These are phyloP conservation scores for Clonostachys chloroleuca DNA, from an alignment of 2,329 filamentous ascomycete genomes.

Conservation along the genomic window DNA sequence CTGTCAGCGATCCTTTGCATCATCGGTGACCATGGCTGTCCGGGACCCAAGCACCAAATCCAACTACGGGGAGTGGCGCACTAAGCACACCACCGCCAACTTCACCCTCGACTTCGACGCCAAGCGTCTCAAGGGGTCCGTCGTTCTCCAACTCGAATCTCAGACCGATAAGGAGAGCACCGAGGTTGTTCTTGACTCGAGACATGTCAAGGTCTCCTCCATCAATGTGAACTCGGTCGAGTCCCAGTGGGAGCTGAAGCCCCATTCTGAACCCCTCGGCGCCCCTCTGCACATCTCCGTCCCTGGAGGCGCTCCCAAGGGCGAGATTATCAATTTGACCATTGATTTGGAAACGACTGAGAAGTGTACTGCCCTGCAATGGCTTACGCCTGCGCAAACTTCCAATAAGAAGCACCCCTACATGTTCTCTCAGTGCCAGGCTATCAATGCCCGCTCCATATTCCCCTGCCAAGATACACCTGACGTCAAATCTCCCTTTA, in stretches of 20 bases:
- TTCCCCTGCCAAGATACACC: constrained; percentile 98
- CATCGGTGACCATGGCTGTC: constrained; percentile 4
- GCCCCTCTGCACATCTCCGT: constrained; percentile 64
- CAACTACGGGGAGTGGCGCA: constrained; percentile 87
- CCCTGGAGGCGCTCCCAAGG: constrained; percentile 48
- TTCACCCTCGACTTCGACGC: constrained; percentile 81
- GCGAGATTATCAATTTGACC: constrained; percentile 47
- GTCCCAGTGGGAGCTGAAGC: constrained; percentile 64
- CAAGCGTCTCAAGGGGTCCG: constrained; percentile 72
- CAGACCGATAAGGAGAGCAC: constrained; percentile 68
- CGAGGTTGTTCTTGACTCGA: constrained; percentile 86
- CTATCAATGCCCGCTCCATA: constrained; percentile 88
- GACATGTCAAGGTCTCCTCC: constrained; percentile 67
- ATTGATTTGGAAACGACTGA: constrained; percentile 78
- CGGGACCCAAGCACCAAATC: constrained; percentile 87
- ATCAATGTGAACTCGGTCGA: constrained; percentile 65
- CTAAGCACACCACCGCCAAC: constrained; percentile 76
- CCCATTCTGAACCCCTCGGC: constrained; percentile 69
- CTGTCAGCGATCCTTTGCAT: neutral
- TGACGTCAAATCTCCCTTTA: constrained; percentile 93
- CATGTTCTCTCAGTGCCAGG: constrained; percentile 98
- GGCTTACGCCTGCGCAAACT: constrained; percentile 90
- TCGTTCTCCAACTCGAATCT: constrained; percentile 72
- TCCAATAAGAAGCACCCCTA: constrained; percentile 95
- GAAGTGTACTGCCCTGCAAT: constrained; percentile 88